Evolutionary conservation across 2,329 filamentous ascomycete species (phyloP), one percentile per base, ranked within the genome.

Genomic region (Cercospora sesami): DNA sequence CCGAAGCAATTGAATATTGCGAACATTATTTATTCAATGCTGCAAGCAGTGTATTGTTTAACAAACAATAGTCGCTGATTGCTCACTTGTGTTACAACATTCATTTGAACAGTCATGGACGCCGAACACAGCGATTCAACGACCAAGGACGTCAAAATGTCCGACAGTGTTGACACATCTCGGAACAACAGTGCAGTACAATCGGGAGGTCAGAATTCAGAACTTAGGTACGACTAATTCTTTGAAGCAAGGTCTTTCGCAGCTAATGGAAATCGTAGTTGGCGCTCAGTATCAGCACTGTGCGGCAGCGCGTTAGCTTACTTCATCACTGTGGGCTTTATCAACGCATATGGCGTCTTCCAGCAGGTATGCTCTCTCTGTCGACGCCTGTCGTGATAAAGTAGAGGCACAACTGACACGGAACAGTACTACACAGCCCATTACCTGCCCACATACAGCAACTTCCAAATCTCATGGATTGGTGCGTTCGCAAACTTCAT

Each of bases 391-490:
- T n/a, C 36, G n/a, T 42, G 6, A 42, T 3, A n/a, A 16, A n/a
- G 5, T 3, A 42, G 36, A 42, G 5, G 26, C 39, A 31, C 7
- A 45, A 21, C 57, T 64, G 30, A 61, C 21, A 18, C 2, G 28
- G 12, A 63, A 53, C 66, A 73, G 69, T 75, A 76, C 66, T 76
- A 76, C 67, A 65, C 60, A n/a, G 36, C 63, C 6, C 53, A 70
- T 39, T 65, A 71, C 28, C 64, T 76, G 7, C 66, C 60, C 2
- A 64, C 63, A 28, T 63, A 74, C 16, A 67, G 70, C 3, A 67
- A 69, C 48, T 76, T 73, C 55, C 66, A 75, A 39, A 76, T 77
- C 14, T 71, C 75, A 18, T 77, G 76, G 75, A 71, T 77, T 14
- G 76, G 75, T 10, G 74, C 74, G 10, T 73, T 77, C 51, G 36